Evolutionary conservation across 2,329 filamentous ascomycete genomes (phyloP).

Genomic region (Alternaria gaisen): DNA sequence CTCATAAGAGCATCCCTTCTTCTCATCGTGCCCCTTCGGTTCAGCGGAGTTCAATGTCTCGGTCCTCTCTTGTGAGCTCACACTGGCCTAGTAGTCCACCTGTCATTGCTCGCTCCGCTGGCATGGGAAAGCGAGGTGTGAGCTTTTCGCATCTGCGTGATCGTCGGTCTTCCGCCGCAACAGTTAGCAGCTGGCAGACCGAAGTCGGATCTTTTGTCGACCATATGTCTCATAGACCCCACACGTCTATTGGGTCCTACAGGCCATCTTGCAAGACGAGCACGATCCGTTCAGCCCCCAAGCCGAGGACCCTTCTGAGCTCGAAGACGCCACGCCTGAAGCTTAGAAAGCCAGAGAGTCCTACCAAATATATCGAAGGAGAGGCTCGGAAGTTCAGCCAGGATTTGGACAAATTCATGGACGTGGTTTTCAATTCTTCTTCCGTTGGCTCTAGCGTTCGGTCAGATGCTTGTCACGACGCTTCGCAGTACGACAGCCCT

Average conservation of each 20-base stretch:
- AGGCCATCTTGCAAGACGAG: conserved; percentile 32
- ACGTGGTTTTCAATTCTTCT: conserved; percentile 85
- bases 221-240: conserved; percentile 36
- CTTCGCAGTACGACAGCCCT: conserved; percentile 60
- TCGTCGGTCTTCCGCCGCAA: conserved; percentile 55
- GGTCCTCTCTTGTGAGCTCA: conserved; percentile 58
- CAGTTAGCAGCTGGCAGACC: conserved; percentile 47
- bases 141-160: conserved; percentile 66
- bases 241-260: conserved; percentile 34
- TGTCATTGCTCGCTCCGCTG: conserved; percentile 58
- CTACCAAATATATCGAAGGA: conserved; percentile 69
- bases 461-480: conserved; percentile 34
- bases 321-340: conserved; percentile 36
- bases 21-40: conserved; percentile 38
- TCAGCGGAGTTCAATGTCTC: conserved; percentile 42
- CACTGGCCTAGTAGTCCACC: conserved; percentile 60
- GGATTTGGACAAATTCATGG: conserved; percentile 87
- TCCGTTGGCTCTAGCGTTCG: conserved; percentile 63
- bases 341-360: conserved; percentile 54
- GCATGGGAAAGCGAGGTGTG: conserved; percentile 67
- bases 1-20: conserved; percentile 42
- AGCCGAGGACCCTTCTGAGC: conserved; percentile 35
- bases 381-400: conserved; percentile 85
- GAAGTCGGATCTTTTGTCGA: conserved; percentile 39
- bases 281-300: conserved; percentile 38